These are phyloP conservation scores for Magnolia changhungtana DNA, from an alignment of 164 flowering plant species.

Conservation along the genomic window DNA sequence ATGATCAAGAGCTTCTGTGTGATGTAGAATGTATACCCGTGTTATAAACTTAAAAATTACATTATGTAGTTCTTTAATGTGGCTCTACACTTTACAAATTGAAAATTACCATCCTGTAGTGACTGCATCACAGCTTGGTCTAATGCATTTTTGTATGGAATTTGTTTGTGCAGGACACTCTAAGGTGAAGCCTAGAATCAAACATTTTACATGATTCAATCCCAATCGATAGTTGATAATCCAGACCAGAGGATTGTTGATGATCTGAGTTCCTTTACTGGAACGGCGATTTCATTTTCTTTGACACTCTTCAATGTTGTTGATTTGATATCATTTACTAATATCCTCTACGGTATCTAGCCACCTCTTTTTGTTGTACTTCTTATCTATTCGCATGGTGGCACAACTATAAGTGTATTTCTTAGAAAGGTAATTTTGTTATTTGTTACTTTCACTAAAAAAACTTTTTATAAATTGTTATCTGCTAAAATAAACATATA, in stretches of 20 bases:
- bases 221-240: constrained; percentile 87
- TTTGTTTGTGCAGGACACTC: too few relatives aligned
- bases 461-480: background rate
- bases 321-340: constrained; percentile 93
- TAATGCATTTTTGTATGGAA: too few relatives aligned
- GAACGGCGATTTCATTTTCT: constrained; percentile 91
- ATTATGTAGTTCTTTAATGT: too few relatives aligned
- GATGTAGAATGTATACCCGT: too few relatives aligned
- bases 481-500: background rate
- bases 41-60: too few relatives aligned
- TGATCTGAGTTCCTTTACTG: constrained; percentile 92
- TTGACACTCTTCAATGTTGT: constrained; percentile 82
- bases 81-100: too few relatives aligned
- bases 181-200: constrained; percentile 24
- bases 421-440: constrained; percentile 68
- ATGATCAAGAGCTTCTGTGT: too few relatives aligned
- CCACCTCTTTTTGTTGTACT: constrained; percentile 90
- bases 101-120: too few relatives aligned
- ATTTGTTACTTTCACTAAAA: background rate
- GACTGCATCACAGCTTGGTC: too few relatives aligned
- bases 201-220: constrained; percentile 85
- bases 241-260: constrained; percentile 99
- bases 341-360: constrained; percentile 84
- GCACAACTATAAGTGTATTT: constrained; percentile 83
- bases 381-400: constrained; percentile 79